A percentile compares a stretch with the other conserved stretches of the same genome.
phyloP scores from a whole-genome alignment of 202 grass and related monocot species.

The Bolboschoenoplectus hybrid region DNA sequence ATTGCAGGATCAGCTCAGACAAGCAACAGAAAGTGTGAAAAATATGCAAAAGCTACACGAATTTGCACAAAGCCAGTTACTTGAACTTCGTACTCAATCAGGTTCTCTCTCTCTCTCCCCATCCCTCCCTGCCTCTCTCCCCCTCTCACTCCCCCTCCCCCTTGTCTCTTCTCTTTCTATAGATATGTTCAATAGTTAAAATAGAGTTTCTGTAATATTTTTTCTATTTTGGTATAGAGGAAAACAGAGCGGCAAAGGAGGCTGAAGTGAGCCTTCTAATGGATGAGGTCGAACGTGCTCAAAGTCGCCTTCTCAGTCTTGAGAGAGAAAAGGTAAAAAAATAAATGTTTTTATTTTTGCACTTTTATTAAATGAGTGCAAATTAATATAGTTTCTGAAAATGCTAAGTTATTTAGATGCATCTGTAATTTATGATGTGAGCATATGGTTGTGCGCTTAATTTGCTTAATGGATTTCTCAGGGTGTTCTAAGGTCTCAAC shows the following conservation, averaged over 20 bases:
- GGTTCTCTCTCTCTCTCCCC: constrained; percentile 45
- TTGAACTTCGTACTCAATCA: constrained; percentile 99
- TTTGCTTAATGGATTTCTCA: constrained; percentile 41
- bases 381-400: not conserved
- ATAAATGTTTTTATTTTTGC: not conserved
- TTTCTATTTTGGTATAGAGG: constrained; percentile 53
- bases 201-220: constrained; percentile 14
- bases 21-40: constrained; percentile 97
- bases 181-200: not conserved
- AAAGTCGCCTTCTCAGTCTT: constrained; percentile 87
- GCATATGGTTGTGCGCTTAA: constrained; percentile 35
- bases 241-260: constrained; percentile 91
- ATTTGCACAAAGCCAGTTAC: constrained; percentile 90
- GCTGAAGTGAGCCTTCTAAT: constrained; percentile 82
- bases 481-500: constrained; percentile 82
- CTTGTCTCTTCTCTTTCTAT: not conserved
- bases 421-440: not conserved
- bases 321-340: constrained; percentile 93
- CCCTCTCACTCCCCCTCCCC: not conserved
- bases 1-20: constrained; percentile 94
- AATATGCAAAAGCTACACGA: constrained; percentile 99
- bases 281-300: constrained; percentile 99
- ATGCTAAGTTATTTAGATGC: not conserved
- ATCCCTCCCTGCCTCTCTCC: no score
- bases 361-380: not conserved